Percentiles rank a stretch among this genome's conserved stretches.
These are phyloP conservation scores for Cladophialophora psammophila DNA, from an alignment of 2,329 filamentous ascomycete genomes.

Conservation along the genomic window DNA sequence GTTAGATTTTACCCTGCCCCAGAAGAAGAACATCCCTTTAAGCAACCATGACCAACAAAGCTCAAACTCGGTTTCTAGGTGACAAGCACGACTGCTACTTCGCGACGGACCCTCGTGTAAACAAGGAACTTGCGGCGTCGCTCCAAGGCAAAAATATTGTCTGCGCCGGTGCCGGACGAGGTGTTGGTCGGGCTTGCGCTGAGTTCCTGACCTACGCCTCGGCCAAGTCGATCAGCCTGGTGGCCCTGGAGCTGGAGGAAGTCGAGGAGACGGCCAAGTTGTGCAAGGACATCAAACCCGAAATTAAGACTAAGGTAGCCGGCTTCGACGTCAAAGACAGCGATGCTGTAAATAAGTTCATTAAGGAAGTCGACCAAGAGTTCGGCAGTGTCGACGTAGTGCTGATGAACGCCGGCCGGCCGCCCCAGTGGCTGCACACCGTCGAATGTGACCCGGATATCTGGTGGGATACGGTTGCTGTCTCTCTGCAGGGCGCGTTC, in stretches of 20 bases:
- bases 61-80: neutral
- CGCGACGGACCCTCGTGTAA: neutral
- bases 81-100: neutral
- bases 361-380: neutral
- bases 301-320: neutral
- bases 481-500: neutral
- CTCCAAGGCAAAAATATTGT: neutral
- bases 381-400: neutral
- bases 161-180: too few species aligned
- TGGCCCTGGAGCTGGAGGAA: neutral
- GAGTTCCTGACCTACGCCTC: neutral
- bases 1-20: too few species aligned
- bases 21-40: too few species aligned
- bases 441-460: neutral
- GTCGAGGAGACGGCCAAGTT: neutral
- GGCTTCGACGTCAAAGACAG: neutral
- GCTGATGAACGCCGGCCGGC: neutral
- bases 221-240: neutral
- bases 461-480: neutral
- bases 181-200: neutral
- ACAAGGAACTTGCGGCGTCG: neutral
- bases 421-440: neutral
- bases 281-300: neutral
- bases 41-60: conserved; percentile 5
- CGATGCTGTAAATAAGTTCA: neutral